Evolutionary conservation across 2,329 filamentous ascomycete species (phyloP).

Genomic region (Myriosclerotinia scirpicola): DNA sequence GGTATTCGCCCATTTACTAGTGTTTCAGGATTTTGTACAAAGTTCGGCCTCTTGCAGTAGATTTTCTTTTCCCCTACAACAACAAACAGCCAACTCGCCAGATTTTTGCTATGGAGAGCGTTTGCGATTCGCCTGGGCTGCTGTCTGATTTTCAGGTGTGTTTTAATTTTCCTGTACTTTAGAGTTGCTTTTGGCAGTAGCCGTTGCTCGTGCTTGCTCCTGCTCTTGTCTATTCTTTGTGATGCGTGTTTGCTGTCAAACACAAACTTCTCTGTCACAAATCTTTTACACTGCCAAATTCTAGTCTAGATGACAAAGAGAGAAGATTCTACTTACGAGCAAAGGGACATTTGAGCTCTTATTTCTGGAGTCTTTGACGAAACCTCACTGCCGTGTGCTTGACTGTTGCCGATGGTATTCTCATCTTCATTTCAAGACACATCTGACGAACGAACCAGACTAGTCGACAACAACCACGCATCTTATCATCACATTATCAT

Average conservation of each 20-base stretch:
- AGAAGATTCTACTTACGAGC: background rate
- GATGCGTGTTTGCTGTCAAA: background rate
- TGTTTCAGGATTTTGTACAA: background rate
- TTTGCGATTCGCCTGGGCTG: background rate
- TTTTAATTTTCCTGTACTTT: background rate
- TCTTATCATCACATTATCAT: background rate
- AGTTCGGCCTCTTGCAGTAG: background rate
- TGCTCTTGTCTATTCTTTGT: background rate
- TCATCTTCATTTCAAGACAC: background rate
- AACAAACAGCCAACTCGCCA: background rate
- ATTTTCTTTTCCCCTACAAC: background rate
- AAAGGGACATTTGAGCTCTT: background rate
- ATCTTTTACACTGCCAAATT: no score
- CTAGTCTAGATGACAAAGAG: background rate
- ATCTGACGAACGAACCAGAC: background rate
- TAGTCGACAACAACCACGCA: background rate
- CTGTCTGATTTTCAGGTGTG: background rate
- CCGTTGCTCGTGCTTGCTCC: background rate
- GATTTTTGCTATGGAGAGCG: background rate
- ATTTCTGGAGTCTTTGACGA: background rate
- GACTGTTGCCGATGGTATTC: background rate
- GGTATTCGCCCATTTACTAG: slow-evolving; percentile 1
- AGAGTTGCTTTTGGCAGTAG: background rate
- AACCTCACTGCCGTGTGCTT: background rate
- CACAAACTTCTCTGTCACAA: background rate